Evolutionary conservation across 441 rosid genomes (phyloP), one percentile per base, ranked within the genome.

Genomic region (Hura crepitans): DNA sequence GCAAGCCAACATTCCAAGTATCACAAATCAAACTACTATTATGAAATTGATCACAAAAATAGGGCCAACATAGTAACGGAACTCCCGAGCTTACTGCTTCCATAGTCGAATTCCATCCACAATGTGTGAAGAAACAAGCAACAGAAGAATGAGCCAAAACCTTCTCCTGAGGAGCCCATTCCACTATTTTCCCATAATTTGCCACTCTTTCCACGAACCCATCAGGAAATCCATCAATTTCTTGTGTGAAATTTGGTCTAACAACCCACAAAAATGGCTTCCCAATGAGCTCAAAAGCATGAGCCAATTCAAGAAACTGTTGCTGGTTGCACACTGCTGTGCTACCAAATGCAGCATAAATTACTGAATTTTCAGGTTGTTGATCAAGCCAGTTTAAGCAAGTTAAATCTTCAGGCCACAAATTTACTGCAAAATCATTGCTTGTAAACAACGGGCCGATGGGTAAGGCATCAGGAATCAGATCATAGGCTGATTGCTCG

Each of bases 31-130:
- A 78, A 20, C 17, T 73, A 18, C 65, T 74, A 57, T 75, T 80
- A 10, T 56, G 69, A 11, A 33, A 72, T 55, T 81, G 87, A 72
- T 83, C 86, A 0, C 54, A 68, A 33, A 70, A 70, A 47, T 72
- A 66, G 15, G 85, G 87, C 73, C 83, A 82, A 54, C 87, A 85
- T 30, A 83, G 72, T 30, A 83, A 74, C 0, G 84, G 87, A 8
- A 81, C 75, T 9, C 88, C 89, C 17, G 63, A 50, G 68, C 76
- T 68, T 33, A 85, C 49, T 49, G 82, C 84, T 51, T 85, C 89
- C 68, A 85, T 28, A 0, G 84, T 81, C 4, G 88, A 84, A 70
- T 81, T 86, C 91, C 91, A 86, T 17, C 89, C 89, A 2, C 85
- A 81, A 17, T 85, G 88, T 11, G 79, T 74, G 35, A 87, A 35